These are phyloP conservation scores for Hemileia vastatrix DNA, from an alignment of 1,284 basidiomycete genomes.

Conservation along the genomic window DNA sequence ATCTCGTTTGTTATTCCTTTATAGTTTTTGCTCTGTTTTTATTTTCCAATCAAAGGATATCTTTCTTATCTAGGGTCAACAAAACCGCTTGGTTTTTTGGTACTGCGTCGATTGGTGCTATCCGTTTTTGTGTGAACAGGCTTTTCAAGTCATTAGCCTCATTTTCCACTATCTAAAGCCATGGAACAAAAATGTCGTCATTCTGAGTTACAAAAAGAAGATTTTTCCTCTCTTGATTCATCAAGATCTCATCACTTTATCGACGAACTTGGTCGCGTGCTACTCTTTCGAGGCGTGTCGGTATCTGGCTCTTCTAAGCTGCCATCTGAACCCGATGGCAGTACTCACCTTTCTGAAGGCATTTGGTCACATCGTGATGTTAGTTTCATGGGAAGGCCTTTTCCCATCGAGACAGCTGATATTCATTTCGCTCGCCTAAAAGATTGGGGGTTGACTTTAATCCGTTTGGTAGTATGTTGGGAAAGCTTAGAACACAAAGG, in stretches of 20 bases:
- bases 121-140: too few relatives aligned
- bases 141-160: too few relatives aligned
- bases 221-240: too few relatives aligned
- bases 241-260: constrained; percentile 37
- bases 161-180: too few relatives aligned
- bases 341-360: constrained; percentile 26
- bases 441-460: constrained; percentile 45
- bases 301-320: constrained; percentile 45
- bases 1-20: too few relatives aligned
- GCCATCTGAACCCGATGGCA: constrained; percentile 30
- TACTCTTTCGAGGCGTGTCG: constrained; percentile 45
- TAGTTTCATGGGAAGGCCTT: constrained; percentile 45
- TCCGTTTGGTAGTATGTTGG: constrained; percentile 78
- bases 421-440: constrained; percentile 27
- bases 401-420: constrained; percentile 40
- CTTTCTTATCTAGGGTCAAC: too few relatives aligned
- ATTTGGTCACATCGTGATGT: constrained; percentile 41
- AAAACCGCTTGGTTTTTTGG: too few relatives aligned
- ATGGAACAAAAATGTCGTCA: too few relatives aligned
- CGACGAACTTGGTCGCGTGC: constrained; percentile 37
- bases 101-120: too few relatives aligned
- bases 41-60: too few relatives aligned
- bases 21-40: too few relatives aligned
- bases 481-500: constrained; percentile 87
- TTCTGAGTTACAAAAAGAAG: too few relatives aligned